Evolutionary conservation across 805 yeast species (phyloP), one percentile per base, ranked within the genome.

Genomic region (Priceomyces medius): DNA sequence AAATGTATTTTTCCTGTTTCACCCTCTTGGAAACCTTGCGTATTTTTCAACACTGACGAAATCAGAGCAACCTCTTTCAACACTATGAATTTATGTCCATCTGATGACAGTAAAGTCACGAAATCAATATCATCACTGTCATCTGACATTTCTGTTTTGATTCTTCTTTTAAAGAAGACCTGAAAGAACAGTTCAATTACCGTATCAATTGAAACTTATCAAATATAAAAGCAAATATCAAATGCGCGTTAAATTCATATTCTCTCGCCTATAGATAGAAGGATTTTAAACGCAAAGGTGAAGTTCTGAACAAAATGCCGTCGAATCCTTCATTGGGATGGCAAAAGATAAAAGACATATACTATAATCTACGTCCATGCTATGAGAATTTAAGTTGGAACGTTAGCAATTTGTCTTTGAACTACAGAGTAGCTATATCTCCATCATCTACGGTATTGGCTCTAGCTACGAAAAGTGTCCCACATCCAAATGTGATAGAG

Each of bases 291-390:
- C n/a, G n/a, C n/a, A n/a, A n/a, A n/a, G n/a, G n/a, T n/a, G n/a
- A n/a, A n/a, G n/a, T n/a, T n/a, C n/a, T n/a, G 10, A 26, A 4
- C 14, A 26, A 36, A n/a, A 56, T 56, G 59, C 49, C 53, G 24
- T 47, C 68, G 2, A 67, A 60, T 49, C 79, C 79, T 9, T 68
- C 75, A 49, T 55, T 73, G 46, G 75, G 74, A 33, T 89, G 97
- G 97, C 96, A 88, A 58, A 75, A 83, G 48, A 72, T 89, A 14
- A 81, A 79, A 40, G 79, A 80, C 58, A 83, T 79, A 7, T 87
- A 77, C 58, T 89, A 88, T 50, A 68, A 85, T 41, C 71, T 74
- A 13, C 61, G 82, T 41, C 74, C 78, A 14, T 81, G 85, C 42
- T 82, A 77, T 53, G 73, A 68, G 4, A 40, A 66, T 1, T 55